phyloP scores from a whole-genome alignment of 176 grass and related monocot species.

The Paspalum notatum region DNA sequence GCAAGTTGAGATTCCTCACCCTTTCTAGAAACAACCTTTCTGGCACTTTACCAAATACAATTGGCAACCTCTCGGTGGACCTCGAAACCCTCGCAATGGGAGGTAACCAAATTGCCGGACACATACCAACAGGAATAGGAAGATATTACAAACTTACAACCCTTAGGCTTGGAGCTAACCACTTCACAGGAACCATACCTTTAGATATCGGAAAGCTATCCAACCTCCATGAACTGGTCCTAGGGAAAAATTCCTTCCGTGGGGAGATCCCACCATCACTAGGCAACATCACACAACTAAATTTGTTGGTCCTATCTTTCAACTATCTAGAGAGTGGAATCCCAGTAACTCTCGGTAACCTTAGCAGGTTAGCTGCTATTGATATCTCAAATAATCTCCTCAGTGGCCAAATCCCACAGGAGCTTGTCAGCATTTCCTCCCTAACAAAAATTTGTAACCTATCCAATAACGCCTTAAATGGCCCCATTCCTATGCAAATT shows the following conservation, averaged over 20 bases:
- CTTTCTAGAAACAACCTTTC: neutral
- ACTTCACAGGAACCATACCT: neutral
- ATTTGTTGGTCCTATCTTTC: neutral
- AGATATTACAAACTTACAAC: neutral
- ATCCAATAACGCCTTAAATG: neutral
- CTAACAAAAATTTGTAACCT: neutral
- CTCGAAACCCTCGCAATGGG: neutral
- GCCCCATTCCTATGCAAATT: neutral
- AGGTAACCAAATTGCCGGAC: neutral
- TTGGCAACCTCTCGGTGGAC: neutral
- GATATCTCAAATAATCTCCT: constrained; percentile 8
- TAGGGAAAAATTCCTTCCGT: neutral
- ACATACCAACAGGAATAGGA: constrained; percentile 2
- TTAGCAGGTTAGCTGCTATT: neutral
- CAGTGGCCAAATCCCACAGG: neutral
- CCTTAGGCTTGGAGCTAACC: neutral
- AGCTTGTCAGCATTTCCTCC: neutral
- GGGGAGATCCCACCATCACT: neutral
- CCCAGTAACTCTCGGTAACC: neutral
- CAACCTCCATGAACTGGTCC: neutral
- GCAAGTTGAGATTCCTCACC: neutral
- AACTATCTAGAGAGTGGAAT: neutral
- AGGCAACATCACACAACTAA: neutral
- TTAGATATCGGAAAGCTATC: neutral
- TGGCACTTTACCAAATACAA: neutral